Evolutionary conservation across 352 stramenopile genomes (phyloP).

Genomic region (Globisporangium parvum): DNA sequence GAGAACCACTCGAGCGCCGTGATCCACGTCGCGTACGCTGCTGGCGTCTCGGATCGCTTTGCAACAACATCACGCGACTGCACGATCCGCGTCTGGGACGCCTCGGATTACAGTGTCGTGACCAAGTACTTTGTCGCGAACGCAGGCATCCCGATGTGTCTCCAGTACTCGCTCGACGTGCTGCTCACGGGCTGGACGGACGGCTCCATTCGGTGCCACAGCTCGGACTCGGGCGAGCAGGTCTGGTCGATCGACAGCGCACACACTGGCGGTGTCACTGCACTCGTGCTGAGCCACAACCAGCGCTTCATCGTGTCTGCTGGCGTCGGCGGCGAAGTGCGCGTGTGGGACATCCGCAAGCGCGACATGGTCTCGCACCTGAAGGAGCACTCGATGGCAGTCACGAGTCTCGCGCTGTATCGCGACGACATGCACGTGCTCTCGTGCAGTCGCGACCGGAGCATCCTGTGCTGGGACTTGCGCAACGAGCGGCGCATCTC

Average conservation of each 20-base stretch:
- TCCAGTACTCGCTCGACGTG: slow-evolving; percentile 85
- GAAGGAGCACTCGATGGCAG: slow-evolving; percentile 88
- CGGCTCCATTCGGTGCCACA: slow-evolving; percentile 83
- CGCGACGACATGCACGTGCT: slow-evolving; percentile 88
- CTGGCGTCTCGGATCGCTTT: slow-evolving; percentile 82
- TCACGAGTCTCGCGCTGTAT: slow-evolving; percentile 85
- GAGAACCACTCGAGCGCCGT: slow-evolving; percentile 83
- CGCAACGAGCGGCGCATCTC: slow-evolving; percentile 78
- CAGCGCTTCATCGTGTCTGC: slow-evolving; percentile 83
- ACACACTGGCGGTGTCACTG: slow-evolving; percentile 85
- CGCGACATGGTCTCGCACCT: slow-evolving; percentile 88
- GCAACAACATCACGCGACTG: slow-evolving; percentile 85
- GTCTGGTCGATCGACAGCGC: slow-evolving; percentile 90
- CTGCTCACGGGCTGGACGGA: slow-evolving; percentile 89
- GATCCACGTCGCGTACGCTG: slow-evolving; percentile 71
- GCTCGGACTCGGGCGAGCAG: slow-evolving; percentile 69
- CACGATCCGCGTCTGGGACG: slow-evolving; percentile 88
- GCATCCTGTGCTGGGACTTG: slow-evolving; percentile 92
- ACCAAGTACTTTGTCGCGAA: slow-evolving; percentile 47
- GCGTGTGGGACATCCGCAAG: slow-evolving; percentile 91
- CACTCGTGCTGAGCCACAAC: slow-evolving; percentile 88
- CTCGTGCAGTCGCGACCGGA: slow-evolving; percentile 85
- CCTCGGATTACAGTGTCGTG: slow-evolving; percentile 76
- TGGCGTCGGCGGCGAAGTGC: slow-evolving; percentile 80
- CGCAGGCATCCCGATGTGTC: slow-evolving; percentile 59